phyloP scores from a whole-genome alignment of 176 grass and related monocot species.

The Canna indica region DNA sequence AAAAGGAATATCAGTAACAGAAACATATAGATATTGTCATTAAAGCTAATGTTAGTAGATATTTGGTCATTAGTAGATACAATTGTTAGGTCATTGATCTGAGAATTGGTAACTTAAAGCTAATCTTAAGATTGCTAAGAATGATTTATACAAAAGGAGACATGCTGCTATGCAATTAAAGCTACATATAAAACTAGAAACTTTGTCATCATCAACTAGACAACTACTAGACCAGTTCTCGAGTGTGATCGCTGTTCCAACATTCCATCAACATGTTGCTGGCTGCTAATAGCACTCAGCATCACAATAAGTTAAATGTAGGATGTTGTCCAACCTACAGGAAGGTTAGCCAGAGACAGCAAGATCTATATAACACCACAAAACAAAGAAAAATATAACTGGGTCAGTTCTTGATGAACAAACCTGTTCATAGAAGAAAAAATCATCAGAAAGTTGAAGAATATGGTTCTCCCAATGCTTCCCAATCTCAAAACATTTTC shows the following conservation, averaged over 20 bases:
- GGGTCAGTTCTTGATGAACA: conserved; percentile 2
- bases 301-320: background rate
- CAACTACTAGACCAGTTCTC: background rate
- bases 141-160: background rate
- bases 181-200: background rate
- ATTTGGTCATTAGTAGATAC: too few relatives aligned
- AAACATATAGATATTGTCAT: background rate
- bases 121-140: background rate
- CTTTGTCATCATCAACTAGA: background rate
- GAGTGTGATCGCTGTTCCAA: background rate
- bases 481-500: conserved; percentile 50
- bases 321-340: background rate
- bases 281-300: background rate
- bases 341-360: background rate
- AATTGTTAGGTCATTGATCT: too few relatives aligned
- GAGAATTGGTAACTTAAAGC: too few relatives aligned
- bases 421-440: conserved; percentile 90
- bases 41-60: background rate
- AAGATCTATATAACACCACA: background rate
- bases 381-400: background rate
- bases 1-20: background rate
- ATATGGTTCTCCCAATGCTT: conserved; percentile 83
- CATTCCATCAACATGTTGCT: background rate
- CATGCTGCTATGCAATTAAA: background rate
- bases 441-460: conserved; percentile 68